These are phyloP conservation scores for Solanum raphanifolium DNA, from an alignment of 257 asterid genomes.

Conservation along the genomic window DNA sequence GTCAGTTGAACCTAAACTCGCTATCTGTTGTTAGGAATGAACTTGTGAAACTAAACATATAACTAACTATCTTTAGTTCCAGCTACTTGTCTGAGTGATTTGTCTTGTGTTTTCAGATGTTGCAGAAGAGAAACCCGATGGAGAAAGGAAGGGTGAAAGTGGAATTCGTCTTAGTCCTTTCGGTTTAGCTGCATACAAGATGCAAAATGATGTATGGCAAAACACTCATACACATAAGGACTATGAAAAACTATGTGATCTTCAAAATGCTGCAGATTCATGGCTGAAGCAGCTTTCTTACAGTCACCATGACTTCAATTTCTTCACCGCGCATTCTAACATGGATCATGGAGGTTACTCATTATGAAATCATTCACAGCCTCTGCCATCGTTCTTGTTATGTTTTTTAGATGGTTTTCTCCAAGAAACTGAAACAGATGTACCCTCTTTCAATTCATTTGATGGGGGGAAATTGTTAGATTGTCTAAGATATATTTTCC, in stretches of 20 bases:
- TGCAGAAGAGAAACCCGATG: not conserved
- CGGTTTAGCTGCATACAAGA: conserved; percentile 55
- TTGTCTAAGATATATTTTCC: not conserved
- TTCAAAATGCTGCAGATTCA: conserved; percentile 21
- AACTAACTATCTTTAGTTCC: no score
- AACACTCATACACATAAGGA: conserved; percentile 29
- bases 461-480: not conserved
- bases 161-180: conserved; percentile 49
- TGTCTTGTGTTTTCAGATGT: not conserved
- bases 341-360: not conserved
- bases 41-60: no score
- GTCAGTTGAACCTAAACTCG: not conserved
- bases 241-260: conserved; percentile 13
- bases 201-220: conserved; percentile 72
- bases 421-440: not conserved
- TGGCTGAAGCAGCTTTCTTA: conserved; percentile 28
- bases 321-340: conserved; percentile 3
- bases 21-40: not conserved
- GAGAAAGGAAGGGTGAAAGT: conserved; percentile 2
- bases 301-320: conserved; percentile 28
- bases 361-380: not conserved
- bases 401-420: not conserved
- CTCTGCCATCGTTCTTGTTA: not conserved
- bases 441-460: not conserved
- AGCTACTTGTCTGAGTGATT: not conserved